phyloP scores from a whole-genome alignment of 2,329 filamentous ascomycete genomes.

The Chalaropsis thielavioides region DNA sequence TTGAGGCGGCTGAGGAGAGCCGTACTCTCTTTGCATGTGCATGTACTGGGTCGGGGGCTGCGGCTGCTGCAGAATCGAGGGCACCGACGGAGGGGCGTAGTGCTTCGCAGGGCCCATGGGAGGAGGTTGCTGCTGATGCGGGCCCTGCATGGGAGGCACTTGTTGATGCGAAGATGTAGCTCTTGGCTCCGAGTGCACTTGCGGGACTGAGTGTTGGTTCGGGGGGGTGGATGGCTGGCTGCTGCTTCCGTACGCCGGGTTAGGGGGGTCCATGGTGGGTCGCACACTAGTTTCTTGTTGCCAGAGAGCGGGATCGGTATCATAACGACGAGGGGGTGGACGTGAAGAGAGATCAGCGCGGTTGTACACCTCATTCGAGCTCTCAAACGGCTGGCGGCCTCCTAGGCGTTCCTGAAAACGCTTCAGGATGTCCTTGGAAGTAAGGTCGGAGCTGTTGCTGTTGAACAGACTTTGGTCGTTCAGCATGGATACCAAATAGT shows the following conservation, averaged over 20 bases:
- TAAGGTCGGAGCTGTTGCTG: conserved; percentile 69
- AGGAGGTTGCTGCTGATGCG: conserved; percentile 7
- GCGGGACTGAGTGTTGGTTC: conserved; percentile 16
- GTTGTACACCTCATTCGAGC: conserved; percentile 42
- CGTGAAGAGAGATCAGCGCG: conserved; percentile 43
- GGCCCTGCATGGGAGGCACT: conserved; percentile 7
- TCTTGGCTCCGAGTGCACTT: conserved; percentile 14
- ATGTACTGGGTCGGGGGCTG: conserved; percentile 13
- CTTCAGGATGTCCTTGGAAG: conserved; percentile 92
- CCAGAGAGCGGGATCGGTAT: conserved; percentile 75
- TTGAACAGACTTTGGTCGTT: conserved; percentile 65
- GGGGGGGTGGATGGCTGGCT: conserved; percentile 17
- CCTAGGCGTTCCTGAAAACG: conserved; percentile 68
- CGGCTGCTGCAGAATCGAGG: conserved; percentile 16
- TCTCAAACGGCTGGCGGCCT: conserved; percentile 41
- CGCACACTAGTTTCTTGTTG: conserved; percentile 74
- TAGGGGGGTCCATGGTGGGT: conserved; percentile 47
- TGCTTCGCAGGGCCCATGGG: conserved; percentile 7
- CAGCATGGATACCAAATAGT: conserved; percentile 75
- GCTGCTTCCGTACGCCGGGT: conserved; percentile 21
- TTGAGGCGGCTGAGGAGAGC: conserved; percentile 8
- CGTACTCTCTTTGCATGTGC: conserved; percentile 13
- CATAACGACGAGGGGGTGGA: conserved; percentile 49
- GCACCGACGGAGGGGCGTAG: conserved; percentile 10
- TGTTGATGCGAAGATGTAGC: conserved; percentile 12